Percentiles rank a stretch among this genome's conserved stretches.
Conservation (phyloP, 2,329 filamentous ascomycete species). For the Mycosphaerella sp. region DNA sequence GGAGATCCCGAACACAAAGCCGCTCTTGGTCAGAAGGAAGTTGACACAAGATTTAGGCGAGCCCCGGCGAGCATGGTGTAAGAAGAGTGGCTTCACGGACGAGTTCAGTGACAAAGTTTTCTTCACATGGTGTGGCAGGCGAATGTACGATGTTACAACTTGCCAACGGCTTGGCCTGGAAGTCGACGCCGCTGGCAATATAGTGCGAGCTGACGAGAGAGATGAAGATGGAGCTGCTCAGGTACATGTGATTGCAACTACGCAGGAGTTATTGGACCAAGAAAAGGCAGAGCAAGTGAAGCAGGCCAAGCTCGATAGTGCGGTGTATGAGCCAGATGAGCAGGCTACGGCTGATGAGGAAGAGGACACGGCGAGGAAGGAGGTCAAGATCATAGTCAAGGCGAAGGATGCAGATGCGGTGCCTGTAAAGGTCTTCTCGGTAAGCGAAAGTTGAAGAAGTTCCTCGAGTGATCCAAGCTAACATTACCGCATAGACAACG, state of each 20-base stretch:
- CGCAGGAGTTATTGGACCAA: conserved; percentile 54
- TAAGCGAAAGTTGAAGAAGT: conserved; percentile 27
- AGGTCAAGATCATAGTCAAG: conserved; percentile 46
- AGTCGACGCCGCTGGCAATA: conserved; percentile 37
- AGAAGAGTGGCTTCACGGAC: conserved; percentile 50
- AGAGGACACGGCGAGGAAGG: conserved; percentile 14
- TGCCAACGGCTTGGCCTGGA: conserved; percentile 61
- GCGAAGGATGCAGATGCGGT: conserved; percentile 45
- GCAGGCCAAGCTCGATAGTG: conserved; percentile 12
- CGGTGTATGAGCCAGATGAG: conserved; percentile 3
- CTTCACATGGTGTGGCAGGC: conserved; percentile 69
- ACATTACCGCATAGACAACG: conserved; percentile 43
- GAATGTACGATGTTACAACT: conserved; percentile 69
- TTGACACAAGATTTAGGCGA: conserved; percentile 61
- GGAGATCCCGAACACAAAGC: conserved; percentile 52
- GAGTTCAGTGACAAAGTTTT: conserved; percentile 54
- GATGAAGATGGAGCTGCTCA: conserved; percentile 48
- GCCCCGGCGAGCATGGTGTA: conserved; percentile 64
- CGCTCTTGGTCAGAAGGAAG: conserved; percentile 59
- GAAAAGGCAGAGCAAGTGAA: conserved; percentile 44
- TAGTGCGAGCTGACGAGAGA: conserved; percentile 40
- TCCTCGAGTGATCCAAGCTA: conserved; percentile 4
- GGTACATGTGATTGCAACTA: conserved; percentile 74
- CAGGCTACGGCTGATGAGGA: conserved; percentile 9
- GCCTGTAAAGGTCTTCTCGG: conserved; percentile 44